phyloP scores from a whole-genome alignment of 106 monocot genomes.

The Allium sativum region DNA sequence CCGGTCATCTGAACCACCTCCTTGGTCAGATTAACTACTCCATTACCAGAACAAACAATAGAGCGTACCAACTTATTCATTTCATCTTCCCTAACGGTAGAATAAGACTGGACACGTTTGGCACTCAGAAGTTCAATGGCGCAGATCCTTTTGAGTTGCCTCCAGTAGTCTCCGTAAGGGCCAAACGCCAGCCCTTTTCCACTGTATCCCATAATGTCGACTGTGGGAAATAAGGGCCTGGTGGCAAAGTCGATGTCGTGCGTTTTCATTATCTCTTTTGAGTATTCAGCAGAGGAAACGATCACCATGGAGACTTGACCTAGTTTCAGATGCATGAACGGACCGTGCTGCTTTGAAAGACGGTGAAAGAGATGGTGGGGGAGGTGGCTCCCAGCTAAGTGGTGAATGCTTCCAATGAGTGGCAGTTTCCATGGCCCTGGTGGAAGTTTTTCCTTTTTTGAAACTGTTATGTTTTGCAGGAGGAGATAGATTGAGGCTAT shows the following conservation, averaged over 20 bases:
- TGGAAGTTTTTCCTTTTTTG: constrained; percentile 3
- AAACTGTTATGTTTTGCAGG: no score
- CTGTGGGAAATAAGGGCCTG: constrained; percentile 13
- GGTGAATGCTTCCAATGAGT: constrained; percentile 50
- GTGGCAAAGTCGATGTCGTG: constrained; percentile 27
- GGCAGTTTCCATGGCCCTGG: constrained; percentile 33
- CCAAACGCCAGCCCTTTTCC: constrained; percentile 12
- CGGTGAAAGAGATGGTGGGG: constrained; percentile 22
- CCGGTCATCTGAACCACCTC: background rate
- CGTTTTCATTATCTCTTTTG: constrained; percentile 23
- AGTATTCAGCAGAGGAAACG: constrained; percentile 20
- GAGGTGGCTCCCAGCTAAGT: constrained; percentile 5
- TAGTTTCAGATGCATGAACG: constrained; percentile 30
- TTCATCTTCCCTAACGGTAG: constrained; percentile 21
- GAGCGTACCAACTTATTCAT: constrained; percentile 5
- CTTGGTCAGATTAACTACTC: constrained; percentile 2
- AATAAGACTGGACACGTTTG: constrained; percentile 16
- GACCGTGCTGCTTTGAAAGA: constrained; percentile 24
- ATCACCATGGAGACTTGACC: constrained; percentile 20
- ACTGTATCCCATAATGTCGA: background rate
- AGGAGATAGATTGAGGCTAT: no score
- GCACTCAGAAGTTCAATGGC: constrained; percentile 20
- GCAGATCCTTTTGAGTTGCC: constrained; percentile 10
- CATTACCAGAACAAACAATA: background rate
- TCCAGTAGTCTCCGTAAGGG: constrained; percentile 29